phyloP scores from a whole-genome alignment of 805 yeast species.

The Clavispora fructus region DNA sequence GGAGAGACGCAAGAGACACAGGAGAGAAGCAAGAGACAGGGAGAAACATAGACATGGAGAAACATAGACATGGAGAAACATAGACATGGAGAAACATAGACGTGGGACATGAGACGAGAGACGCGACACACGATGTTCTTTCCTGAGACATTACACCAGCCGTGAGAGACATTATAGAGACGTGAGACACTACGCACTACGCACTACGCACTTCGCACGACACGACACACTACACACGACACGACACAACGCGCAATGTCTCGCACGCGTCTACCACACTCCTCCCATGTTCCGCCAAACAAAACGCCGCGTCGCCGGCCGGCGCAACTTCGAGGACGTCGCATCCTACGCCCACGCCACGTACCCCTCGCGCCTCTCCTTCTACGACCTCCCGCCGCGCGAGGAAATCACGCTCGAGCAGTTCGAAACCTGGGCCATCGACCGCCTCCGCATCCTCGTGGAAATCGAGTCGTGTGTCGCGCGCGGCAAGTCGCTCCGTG shows the following conservation, averaged over 20 bases:
- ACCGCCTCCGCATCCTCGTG: slow-evolving; percentile 73
- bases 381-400: slow-evolving; percentile 73
- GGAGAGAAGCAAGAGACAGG: neutral
- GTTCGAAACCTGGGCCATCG: slow-evolving; percentile 95
- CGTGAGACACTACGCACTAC: no score
- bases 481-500: slow-evolving; percentile 58
- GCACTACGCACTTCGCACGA: no score
- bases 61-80: no score
- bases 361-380: slow-evolving; percentile 61
- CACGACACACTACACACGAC: no score
- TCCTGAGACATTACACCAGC: no score
- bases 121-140: no score
- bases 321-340: slow-evolving; percentile 54
- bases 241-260: no score
- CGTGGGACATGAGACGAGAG: no score
- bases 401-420: slow-evolving; percentile 87
- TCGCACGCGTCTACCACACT: no score
- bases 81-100: no score
- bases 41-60: no score
- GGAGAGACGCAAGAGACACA: neutral
- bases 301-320: slow-evolving; percentile 70
- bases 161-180: no score
- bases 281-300: slow-evolving; percentile 72
- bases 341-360: slow-evolving; percentile 24
- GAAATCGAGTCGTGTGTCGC: slow-evolving; percentile 76